Percentiles rank a stretch among this genome's conserved stretches.
Evolutionary conservation across 257 asterid genomes (phyloP).

Genomic region (Solanum infundibuliforme): DNA sequence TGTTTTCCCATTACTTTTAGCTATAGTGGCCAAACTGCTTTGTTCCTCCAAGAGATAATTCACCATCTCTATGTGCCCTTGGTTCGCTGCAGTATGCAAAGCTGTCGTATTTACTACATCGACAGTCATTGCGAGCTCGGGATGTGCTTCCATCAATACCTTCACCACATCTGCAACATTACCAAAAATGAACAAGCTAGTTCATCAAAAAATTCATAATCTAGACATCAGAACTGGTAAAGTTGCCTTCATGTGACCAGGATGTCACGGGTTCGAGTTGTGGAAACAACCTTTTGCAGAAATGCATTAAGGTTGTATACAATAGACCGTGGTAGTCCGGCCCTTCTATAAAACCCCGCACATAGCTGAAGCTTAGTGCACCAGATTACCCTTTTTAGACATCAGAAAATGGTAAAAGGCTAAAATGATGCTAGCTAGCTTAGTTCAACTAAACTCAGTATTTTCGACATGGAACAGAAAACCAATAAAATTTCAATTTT

Average conservation of each 20-base stretch:
- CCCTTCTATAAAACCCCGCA: neutral
- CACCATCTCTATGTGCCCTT: constrained; percentile 34
- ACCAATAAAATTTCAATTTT: neutral
- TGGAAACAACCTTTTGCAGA: neutral
- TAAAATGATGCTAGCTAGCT: neutral
- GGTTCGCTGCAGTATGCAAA: constrained; percentile 34
- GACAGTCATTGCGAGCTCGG: constrained; percentile 38
- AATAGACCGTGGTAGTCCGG: neutral
- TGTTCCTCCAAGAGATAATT: constrained; percentile 24
- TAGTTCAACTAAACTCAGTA: neutral
- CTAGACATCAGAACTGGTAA: neutral
- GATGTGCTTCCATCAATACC: constrained; percentile 33
- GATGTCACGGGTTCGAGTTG: neutral
- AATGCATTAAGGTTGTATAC: neutral
- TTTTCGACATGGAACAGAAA: neutral
- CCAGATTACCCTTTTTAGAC: neutral
- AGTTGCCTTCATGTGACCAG: neutral
- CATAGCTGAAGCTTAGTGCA: neutral
- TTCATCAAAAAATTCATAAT: neutral
- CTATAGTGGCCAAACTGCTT: constrained; percentile 28
- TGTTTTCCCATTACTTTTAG: constrained; percentile 38
- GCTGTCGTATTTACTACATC: constrained; percentile 37
- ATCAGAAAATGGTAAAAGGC: neutral
- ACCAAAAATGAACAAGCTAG: neutral
- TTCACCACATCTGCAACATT: constrained; percentile 24